Evolutionary conservation across 2,329 filamentous ascomycete genomes (phyloP), one percentile per base, ranked within the genome.

Genomic region (Trichoderma gracile): DNA sequence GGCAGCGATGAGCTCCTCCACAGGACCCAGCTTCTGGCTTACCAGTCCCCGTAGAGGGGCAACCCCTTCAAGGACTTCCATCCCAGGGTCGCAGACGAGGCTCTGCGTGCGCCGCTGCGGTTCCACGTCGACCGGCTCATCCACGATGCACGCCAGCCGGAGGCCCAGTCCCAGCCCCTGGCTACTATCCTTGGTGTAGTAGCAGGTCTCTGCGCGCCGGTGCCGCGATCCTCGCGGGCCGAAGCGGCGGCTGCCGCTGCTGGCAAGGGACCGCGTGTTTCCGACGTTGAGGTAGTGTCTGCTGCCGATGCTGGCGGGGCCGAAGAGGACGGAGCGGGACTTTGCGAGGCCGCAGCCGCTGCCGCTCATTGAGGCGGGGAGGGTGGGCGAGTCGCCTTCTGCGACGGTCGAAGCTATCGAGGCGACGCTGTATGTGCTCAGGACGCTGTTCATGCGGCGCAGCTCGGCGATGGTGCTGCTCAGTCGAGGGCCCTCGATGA

Each of bases 391-490:
- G 10, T 75, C 74, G 0, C 69, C 68, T 10, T 74, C 75, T 53
- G 67, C 56, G 64, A 63, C n/a, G 15, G 71, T 69, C 8, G 74
- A 78, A 1, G 70, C 69, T 49, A 76, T 69, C 0, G 80, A 79
- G 1, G 76, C 75, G 19, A 73, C 72, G 74, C 80, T 82, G 63
- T 78, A 75, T 2, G 78, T 75, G 69, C 79, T 83, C 50, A 83
- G 70, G 60, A 80, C 74, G 72, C 81, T 85, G 74, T 86, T 86
- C 83, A 86, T 86, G 57, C 83, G 78, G 10, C 84, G 79, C 63
- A 86, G 79, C 71, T 84, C 80, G 19, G 79, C 78, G 33, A 85
- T 80, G 2, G 82, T 78, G 66, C 72, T 74, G n/a, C 78, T 74
- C 14, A 82, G 71, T 7, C 70, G 64, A 15, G 69, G 66, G 1